Evolutionary conservation across 805 yeast genomes (phyloP), one percentile per base, ranked within the genome.

Genomic region (Ogataea methylovora): DNA sequence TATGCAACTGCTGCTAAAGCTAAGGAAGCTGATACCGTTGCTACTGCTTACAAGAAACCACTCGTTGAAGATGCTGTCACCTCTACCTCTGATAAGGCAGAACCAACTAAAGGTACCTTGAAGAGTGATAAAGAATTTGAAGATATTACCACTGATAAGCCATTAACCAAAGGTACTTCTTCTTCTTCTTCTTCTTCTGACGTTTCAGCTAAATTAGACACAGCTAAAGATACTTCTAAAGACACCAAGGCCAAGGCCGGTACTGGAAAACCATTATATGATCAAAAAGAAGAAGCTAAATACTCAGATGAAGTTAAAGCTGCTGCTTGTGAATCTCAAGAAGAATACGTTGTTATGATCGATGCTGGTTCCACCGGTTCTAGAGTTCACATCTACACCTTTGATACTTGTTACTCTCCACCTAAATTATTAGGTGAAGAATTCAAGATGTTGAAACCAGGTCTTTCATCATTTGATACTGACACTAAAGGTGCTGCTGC

Each of bases 291-390:
- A 15, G 46, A 37, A 10, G 37, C 44, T 16, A 46, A 42, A 35
- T 27, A 5, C 18, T 35, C 32, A 3, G 42, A 35, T 15, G 39
- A 37, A 26, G 37, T 26, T 16, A 38, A 39, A 30, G 34, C 44
- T 28, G 53, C 52, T 15, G 42, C 45, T 15, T 69, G 76, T 49
- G 50, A 41, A 37, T 45, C 56, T 16, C 56, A 62, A 30, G 60
- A 73, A 24, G 82, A 83, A 52, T 90, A 71, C 48, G 97, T 88
- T 21, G 73, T 92, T 17, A 87, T 92, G 96, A 68, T 92, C 37
- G 99, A 92, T 65, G 98, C 98, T 7, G 99, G 98, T 8, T 88
- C 97, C 1, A 82, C 95, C 12, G 98, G 98, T 22, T 87, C 97
- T 12, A 79, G 98, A 58, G 84, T 92, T 26, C 99, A 94, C 59